Evolutionary conservation across 169 alveolate genomes (phyloP), one percentile per base, ranked within the genome.

Genomic region (Cryptosporidium parvum): DNA sequence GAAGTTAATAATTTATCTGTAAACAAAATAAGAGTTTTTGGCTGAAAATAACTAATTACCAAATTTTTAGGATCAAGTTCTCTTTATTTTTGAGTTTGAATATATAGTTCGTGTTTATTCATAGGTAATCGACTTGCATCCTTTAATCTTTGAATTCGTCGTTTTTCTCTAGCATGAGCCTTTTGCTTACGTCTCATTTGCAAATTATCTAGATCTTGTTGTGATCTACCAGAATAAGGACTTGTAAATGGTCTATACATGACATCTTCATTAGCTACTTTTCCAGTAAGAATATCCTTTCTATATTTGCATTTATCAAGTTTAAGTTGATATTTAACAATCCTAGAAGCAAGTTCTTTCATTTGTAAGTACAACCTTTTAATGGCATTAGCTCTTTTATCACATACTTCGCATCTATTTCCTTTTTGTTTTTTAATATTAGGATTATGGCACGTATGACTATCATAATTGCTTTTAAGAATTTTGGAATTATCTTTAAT

Each of bases 321-420:
- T 3, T 72, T 72, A 2, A 72, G 31, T 37, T 72, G 56, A 26
- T n/a, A 48, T 9, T 16, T 23, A 23, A 72, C 42, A 23, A 72
- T 72, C 6, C 0, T 48, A 2, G 18, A 2, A n/a, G 69, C 68
- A 12, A 48, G 45, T 0, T 16, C 26, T 52, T 45, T 72, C 69
- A 72, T 26, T 3, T 52, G 21, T 51, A 48, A 33, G 23, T 51
- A 16, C 29, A 72, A 29, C 61, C 85, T 72, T 39, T 72, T 72
- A 16, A 72, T 48, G 2, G 85, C 85, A 51, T n/a, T 72, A 14
- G 85, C 85, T 52, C 85, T 72, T 23, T 0, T 48, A n/a, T 72
- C 85, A 26, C 85, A 72, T 52, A 14, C 51, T 3, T 16, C 51
- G 33, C 85, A 72, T 48, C 85, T 48, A 33, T 72, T 72, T 29